A percentile compares a stretch with the other conserved stretches of the same genome.
Conservation (phyloP, 345 rosid species). For the Corchorus olitorius region DNA sequence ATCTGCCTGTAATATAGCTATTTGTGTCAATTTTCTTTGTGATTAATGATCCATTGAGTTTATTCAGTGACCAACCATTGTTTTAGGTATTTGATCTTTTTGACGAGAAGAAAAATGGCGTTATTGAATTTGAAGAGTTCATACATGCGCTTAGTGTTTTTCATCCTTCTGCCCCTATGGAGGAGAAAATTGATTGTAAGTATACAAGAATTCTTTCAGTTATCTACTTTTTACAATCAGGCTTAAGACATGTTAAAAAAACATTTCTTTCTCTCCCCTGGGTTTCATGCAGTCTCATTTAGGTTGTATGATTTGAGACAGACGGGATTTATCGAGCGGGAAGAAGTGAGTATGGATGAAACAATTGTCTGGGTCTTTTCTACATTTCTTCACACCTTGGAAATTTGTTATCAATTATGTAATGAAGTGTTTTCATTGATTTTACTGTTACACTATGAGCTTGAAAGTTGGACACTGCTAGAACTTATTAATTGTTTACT, state of each 20-base stretch:
- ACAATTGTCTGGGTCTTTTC: background rate
- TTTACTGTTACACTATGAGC: background rate
- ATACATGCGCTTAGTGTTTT: conserved; percentile 33
- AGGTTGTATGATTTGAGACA: conserved; percentile 45
- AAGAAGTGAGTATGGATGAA: conserved; percentile 35
- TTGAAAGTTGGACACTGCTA: background rate
- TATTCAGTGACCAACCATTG: background rate
- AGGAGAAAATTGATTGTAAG: conserved; percentile 43
- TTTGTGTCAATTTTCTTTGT: background rate
- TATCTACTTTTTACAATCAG: background rate
- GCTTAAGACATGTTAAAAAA: conserved; percentile 8
- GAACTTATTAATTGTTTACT: background rate
- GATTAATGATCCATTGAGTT: background rate
- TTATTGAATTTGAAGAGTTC: conserved; percentile 43
- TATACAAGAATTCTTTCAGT: background rate
- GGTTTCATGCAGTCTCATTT: conserved; percentile 41
- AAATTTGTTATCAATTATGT: background rate
- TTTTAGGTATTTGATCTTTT: conserved; percentile 40
- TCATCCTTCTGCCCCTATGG: conserved; percentile 37
- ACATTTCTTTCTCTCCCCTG: background rate
- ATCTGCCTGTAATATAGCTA: background rate
- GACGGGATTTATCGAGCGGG: conserved; percentile 40
- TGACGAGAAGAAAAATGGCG: conserved; percentile 42
- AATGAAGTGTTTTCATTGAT: background rate
- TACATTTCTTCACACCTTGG: background rate